Percentiles rank a stretch among this genome's conserved stretches.
These are phyloP conservation scores for Wallacemonas collosoma DNA, from an alignment of 208 protist species.

Conservation along the genomic window DNA sequence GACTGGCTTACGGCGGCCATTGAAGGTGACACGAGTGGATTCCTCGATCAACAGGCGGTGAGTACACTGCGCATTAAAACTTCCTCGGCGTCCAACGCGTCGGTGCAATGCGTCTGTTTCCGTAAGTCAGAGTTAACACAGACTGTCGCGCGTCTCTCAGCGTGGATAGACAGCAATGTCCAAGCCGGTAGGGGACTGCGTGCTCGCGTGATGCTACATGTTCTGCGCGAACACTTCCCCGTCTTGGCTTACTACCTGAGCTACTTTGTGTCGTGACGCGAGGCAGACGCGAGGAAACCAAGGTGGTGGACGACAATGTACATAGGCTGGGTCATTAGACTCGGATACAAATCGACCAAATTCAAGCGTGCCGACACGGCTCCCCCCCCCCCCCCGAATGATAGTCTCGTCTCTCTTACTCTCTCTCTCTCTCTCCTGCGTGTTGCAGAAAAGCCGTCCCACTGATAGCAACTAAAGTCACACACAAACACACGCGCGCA, in stretches of 20 bases:
- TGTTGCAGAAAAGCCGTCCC: neutral
- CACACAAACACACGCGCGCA: neutral
- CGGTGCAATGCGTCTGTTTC: conserved; percentile 30
- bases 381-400: neutral
- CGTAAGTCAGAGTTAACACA: conserved; percentile 25
- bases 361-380: too few relatives aligned
- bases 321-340: too few relatives aligned
- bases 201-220: conserved; percentile 27
- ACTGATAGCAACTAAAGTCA: neutral
- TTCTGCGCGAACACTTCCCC: conserved; percentile 40
- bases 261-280: conserved; percentile 19
- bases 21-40: conserved; percentile 23
- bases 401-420: neutral
- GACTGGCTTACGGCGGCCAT: conserved; percentile 40
- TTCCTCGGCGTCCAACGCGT: conserved; percentile 30
- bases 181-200: conserved; percentile 18
- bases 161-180: conserved; percentile 32
- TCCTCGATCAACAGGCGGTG: conserved; percentile 26
- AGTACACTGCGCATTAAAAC: conserved; percentile 25
- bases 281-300: too few relatives aligned
- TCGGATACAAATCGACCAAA: too few relatives aligned
- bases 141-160: conserved; percentile 24
- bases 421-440: neutral
- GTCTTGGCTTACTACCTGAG: conserved; percentile 50
- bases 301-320: too few relatives aligned